Evolutionary conservation across 805 yeast species (phyloP), one percentile per base, ranked within the genome.

Genomic region (Blastobotrys peoriensis): DNA sequence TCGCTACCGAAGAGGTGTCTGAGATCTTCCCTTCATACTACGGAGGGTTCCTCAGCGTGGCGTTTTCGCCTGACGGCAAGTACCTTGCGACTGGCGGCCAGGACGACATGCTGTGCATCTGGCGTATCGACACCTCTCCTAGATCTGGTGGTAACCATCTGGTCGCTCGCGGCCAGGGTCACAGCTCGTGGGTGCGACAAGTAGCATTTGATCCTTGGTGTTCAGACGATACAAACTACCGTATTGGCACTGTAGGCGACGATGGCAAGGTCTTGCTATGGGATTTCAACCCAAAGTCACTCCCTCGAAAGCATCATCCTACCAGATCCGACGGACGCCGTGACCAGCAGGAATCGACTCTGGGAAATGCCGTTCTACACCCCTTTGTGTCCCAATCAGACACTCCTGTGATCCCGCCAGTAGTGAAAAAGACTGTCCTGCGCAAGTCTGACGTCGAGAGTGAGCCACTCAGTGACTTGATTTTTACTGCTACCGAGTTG

Each of bases 11-110:
- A 48, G 46, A 44, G 8, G 46, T 74, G 3, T 55, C 76, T 1
- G 89, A 81, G 52, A 65, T 81, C 1, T 60, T 77, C 27, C 78
- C 85, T 3, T 73, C 82, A 28, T 81, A 79, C 55, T 84, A 79
- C 58, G 85, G 82, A 28, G 86, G 87, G 0, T 63, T 81, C 8
- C 61, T 74, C 23, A 71, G 76, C 51, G 58, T 74, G 17, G 67
- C 67, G 18, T 73, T 73, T 52, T 79, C 82, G 1, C 77, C 76
- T 13, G 85, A 82, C 33, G 81, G 78, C 46, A 48, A 54, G 33
- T 69, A 57, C 43, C 43, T 69, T 30, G 63, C 61, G 9, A 60
- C 69, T n/a, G 85, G 79, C 2, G 79, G 80, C 3, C 75, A 73
- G 51, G 81, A 76, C 55, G 82, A 76, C 49, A 54, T 68, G 43